Conservation (phyloP, 176 grass and related monocot genomes). For the Juncus inflexus region DNA sequence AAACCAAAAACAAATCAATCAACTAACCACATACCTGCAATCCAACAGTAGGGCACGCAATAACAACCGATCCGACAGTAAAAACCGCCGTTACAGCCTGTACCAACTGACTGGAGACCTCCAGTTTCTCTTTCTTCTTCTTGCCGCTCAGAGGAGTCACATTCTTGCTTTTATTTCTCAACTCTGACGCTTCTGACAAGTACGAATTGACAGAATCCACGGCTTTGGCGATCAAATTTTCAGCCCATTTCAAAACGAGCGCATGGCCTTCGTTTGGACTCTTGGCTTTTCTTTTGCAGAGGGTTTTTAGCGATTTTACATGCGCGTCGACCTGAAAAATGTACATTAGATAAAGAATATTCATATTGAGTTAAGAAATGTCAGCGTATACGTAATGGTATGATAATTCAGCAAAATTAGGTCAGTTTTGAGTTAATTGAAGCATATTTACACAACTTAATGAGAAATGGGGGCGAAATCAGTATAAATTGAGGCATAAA, state of each 20-base stretch:
- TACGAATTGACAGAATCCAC: constrained; percentile 46
- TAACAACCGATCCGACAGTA: constrained; percentile 80
- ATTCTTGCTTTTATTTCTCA: constrained; percentile 34
- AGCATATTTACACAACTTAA: no score
- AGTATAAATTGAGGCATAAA: no score
- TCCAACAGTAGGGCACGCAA: constrained; percentile 64
- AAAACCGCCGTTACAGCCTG: constrained; percentile 67
- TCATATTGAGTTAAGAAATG: no score
- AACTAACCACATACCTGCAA: constrained; percentile 26
- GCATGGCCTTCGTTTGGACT: constrained; percentile 50
- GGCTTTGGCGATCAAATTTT: constrained; percentile 51
- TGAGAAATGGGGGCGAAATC: no score
- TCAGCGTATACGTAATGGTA: no score
- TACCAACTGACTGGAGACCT: constrained; percentile 31
- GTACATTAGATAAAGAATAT: constrained; percentile 20
- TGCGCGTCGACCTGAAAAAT: constrained; percentile 73
- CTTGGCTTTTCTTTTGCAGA: constrained; percentile 85
- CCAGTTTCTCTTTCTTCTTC: constrained; percentile 31
- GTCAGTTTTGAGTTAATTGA: no score
- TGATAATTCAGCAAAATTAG: no score
- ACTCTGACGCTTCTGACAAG: constrained; percentile 51
- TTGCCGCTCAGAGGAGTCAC: constrained; percentile 56
- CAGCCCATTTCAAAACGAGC: constrained; percentile 66
- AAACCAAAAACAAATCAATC: no score
- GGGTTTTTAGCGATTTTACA: constrained; percentile 78